Base-by-base conservation (phyloP, 495 filamentous ascomycete genomes). In the Baudoinia panamericana region DNA sequence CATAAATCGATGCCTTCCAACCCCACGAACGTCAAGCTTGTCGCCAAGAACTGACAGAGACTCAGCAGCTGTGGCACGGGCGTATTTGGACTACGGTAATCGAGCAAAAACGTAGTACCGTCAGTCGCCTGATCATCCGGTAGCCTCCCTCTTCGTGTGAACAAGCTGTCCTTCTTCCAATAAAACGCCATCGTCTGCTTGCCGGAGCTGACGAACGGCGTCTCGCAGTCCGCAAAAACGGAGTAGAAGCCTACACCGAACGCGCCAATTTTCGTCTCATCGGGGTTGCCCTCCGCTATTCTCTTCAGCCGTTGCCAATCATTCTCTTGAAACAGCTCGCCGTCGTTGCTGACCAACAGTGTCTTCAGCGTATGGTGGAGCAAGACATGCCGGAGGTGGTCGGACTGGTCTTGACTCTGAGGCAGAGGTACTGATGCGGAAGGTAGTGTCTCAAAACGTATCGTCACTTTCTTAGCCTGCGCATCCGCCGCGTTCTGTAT, bases 161-260 rank as follows among this genome's bases (percentile, higher is more conserved):
- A 95, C 4, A 99, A 68, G 5, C 82, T 81, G 58, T 95, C 93
- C 13, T 78, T 82, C 58, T 93, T 95, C 92, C 92, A 99, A 62
- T 94, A 96, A 57, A 99, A 99, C 9, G 88, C 88, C 82, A 99
- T 92, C 17, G 84, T 87, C 54, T 90, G 73, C 36, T 71, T 72
- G 2, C 90, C 92, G 0, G 88, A 95, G 31, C 80, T 84, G 37
- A 96, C 79, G 57, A 96, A 94, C 4, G 92, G 92, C 52, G 94
- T 84, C 56, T 99, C 92, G 55, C 86, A 95, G 55, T 96, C 90
- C 46, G 90, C 82, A 61, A 99, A 99, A 24, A 96, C 90, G 58
- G 83, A 90, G 66, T 99, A 99, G 60, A 99, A 96, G 2, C 92
- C 92, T 26, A 99, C 92, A 32, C 92, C 92, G 57, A 96, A 99